Evolutionary conservation across 805 yeast species (phyloP).

Genomic region (Pichia paraexigua): DNA sequence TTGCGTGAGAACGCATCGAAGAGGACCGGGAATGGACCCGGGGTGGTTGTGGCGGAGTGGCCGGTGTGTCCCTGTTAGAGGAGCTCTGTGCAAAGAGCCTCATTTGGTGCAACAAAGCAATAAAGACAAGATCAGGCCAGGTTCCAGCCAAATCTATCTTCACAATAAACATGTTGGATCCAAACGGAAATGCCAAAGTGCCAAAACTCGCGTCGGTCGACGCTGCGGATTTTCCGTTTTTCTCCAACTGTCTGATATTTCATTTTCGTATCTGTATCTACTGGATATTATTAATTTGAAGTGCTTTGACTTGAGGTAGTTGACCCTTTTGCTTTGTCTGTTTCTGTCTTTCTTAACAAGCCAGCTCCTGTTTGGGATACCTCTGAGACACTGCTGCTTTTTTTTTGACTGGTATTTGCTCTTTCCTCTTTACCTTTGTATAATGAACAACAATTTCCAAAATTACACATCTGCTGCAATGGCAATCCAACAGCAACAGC

Average conservation of each 20-base stretch:
- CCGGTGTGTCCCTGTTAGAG: background rate
- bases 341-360: background rate
- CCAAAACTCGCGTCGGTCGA: too few species aligned
- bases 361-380: background rate
- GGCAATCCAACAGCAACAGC: slow-evolving; percentile 23
- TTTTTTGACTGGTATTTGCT: background rate
- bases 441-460: background rate
- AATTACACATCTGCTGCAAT: slow-evolving; percentile 19
- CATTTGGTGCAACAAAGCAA: background rate
- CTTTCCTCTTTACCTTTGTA: background rate
- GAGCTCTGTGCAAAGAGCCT: background rate
- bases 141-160: too few species aligned
- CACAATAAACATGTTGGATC: too few species aligned
- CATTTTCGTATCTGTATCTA: too few species aligned
- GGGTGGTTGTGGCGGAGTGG: background rate
- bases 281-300: too few species aligned
- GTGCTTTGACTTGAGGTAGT: too few species aligned
- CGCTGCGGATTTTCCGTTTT: too few species aligned
- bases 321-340: too few species aligned
- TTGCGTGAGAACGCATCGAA: slow-evolving; percentile 2
- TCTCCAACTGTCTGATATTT: too few species aligned
- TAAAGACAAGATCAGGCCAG: too few species aligned
- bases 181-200: too few species aligned
- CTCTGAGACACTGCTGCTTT: background rate
- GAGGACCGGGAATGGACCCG: slow-evolving; percentile 4